A percentile compares a stretch with the other conserved stretches of the same genome.
phyloP scores from a whole-genome alignment of 2,329 filamentous ascomycete genomes.

The Coleophoma cylindrospora region DNA sequence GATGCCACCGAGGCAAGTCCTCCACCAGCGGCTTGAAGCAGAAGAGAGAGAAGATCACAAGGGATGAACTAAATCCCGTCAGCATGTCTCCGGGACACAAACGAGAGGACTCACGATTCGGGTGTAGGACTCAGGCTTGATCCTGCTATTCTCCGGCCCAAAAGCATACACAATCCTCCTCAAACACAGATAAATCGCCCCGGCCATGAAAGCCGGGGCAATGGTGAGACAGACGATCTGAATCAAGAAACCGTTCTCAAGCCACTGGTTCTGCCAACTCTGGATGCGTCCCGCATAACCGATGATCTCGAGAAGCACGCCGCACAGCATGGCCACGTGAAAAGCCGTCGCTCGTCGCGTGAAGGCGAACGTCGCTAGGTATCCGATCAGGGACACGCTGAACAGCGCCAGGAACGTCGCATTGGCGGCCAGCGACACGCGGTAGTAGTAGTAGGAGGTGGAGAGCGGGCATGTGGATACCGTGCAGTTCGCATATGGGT shows the following conservation, averaged over 20 bases:
- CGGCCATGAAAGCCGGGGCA: slow-evolving; percentile 59
- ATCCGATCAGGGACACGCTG: slow-evolving; percentile 33
- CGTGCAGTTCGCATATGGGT: slow-evolving; percentile 24
- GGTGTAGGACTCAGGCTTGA: slow-evolving; percentile 42
- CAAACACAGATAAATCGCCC: slow-evolving; percentile 59
- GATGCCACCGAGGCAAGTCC: slow-evolving; percentile 47
- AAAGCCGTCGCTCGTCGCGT: slow-evolving; percentile 45
- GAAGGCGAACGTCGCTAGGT: slow-evolving; percentile 34
- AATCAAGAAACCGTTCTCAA: slow-evolving; percentile 42
- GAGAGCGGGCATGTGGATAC: slow-evolving; percentile 29
- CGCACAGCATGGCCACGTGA: slow-evolving; percentile 46
- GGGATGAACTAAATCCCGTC: slow-evolving; percentile 46
- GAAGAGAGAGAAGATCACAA: slow-evolving; percentile 55
- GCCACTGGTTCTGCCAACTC: slow-evolving; percentile 48
- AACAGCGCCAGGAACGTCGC: slow-evolving; percentile 46
- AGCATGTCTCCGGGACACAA: slow-evolving; percentile 26
- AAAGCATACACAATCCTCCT: slow-evolving; percentile 42
- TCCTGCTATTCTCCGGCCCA: slow-evolving; percentile 42
- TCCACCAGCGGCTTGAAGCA: slow-evolving; percentile 58
- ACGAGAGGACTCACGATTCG: slow-evolving; percentile 34
- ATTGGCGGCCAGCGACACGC: slow-evolving; percentile 48
- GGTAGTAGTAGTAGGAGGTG: slow-evolving; percentile 44
- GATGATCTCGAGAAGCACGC: slow-evolving; percentile 49
- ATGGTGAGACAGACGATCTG: slow-evolving; percentile 60
- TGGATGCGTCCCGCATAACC: slow-evolving; percentile 55